These are phyloP conservation scores for Tardiomyces blankii DNA, from an alignment of 1,139 yeast genomes.

Conservation along the genomic window DNA sequence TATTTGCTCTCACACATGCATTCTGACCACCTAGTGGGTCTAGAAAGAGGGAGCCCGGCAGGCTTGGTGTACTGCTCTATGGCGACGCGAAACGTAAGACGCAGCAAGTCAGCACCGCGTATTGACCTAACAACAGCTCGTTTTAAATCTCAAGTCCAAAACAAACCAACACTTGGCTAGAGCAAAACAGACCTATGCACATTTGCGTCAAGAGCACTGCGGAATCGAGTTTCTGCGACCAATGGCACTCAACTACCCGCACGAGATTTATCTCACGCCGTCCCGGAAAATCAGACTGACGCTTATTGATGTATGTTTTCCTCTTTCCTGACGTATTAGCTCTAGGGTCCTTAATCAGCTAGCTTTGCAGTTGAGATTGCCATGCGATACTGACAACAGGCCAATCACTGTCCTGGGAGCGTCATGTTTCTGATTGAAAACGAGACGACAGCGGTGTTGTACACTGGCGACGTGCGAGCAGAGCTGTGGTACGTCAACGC, in stretches of 20 bases:
- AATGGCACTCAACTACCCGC: slow-evolving; percentile 23
- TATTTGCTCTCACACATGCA: slow-evolving; percentile 45
- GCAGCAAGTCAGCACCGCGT: not conserved
- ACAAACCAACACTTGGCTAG: not conserved
- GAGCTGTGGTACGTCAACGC: slow-evolving; percentile 42
- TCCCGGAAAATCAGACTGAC: slow-evolving; percentile 18
- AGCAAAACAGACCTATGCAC: slow-evolving; percentile 16
- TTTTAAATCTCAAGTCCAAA: not conserved
- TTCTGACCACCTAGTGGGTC: slow-evolving; percentile 44
- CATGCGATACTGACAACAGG: slow-evolving; percentile 25
- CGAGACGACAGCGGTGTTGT: slow-evolving; percentile 27
- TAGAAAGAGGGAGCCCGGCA: slow-evolving; percentile 31
- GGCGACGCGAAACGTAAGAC: slow-evolving; percentile 28
- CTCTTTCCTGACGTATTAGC: not conserved
- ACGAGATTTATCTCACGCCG: slow-evolving; percentile 13
- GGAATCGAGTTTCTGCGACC: slow-evolving; percentile 19
- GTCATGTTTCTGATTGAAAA: slow-evolving; percentile 43
- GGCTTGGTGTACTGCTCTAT: slow-evolving; percentile 38
- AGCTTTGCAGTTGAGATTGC: not conserved
- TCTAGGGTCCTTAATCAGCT: not conserved
- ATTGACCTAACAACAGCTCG: not conserved
- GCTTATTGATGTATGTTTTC: slow-evolving; percentile 19
- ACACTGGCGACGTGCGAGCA: slow-evolving; percentile 53
- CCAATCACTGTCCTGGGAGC: slow-evolving; percentile 58
- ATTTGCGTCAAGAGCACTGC: slow-evolving; percentile 20